Percentiles rank a stretch among this genome's conserved stretches.
Conservation (phyloP, 345 rosid species). For the Salix viminalis region DNA sequence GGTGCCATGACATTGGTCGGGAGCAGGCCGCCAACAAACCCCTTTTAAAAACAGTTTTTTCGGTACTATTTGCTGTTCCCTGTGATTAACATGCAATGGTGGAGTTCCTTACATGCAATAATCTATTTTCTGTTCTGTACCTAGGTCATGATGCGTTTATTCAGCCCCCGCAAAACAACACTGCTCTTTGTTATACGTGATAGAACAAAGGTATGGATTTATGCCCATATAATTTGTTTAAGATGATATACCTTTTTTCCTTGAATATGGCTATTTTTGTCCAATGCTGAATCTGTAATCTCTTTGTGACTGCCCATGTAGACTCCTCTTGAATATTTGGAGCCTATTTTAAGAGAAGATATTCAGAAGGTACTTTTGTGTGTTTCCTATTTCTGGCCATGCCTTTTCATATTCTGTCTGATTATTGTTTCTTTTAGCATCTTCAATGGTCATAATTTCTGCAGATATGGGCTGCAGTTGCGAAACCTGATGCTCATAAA, state of each 20-base stretch:
- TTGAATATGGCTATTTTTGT: not conserved
- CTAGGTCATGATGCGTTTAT: conserved; percentile 35
- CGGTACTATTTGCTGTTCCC: conserved; percentile 10
- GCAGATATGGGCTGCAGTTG: conserved; percentile 34
- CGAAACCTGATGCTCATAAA: conserved; percentile 24
- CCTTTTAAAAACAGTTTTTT: conserved; percentile 33
- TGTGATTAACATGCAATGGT: not conserved
- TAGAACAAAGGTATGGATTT: conserved; percentile 28
- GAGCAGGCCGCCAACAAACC: conserved; percentile 39
- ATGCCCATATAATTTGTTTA: not conserved
- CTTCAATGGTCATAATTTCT: conserved; percentile 1
- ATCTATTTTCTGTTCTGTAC: not conserved
- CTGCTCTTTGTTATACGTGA: conserved; percentile 34
- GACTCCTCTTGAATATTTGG: conserved; percentile 33
- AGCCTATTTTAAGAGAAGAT: conserved; percentile 30
- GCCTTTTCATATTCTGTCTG: not conserved
- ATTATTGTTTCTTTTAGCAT: not conserved
- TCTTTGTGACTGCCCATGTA: conserved; percentile 1
- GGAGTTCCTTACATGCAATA: not conserved
- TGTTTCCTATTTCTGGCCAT: not conserved
- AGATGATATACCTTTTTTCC: not conserved
- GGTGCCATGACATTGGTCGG: conserved; percentile 58
- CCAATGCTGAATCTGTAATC: not conserved
- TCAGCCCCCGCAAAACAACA: conserved; percentile 33
- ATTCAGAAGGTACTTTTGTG: conserved; percentile 27